Base-by-base conservation (phyloP, 2,329 filamentous ascomycete genomes). In the Fusarium lyarnte region DNA sequence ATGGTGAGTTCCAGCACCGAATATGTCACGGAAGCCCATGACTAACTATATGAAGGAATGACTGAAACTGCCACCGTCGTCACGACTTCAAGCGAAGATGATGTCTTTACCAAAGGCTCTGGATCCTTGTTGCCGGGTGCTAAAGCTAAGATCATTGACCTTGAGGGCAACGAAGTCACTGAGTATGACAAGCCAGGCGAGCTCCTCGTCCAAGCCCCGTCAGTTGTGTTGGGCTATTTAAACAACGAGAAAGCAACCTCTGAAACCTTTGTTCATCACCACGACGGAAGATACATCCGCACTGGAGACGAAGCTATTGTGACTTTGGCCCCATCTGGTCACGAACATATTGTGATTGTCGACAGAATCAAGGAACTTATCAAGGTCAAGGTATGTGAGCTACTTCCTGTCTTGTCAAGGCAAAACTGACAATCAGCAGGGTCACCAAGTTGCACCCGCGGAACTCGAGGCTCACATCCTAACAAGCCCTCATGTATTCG, bases 251-350 rank as follows among this genome's bases (percentile, higher is more conserved):
- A 93, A 76, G 94, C 95, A 7, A 97, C 91, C 11, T 86, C 88
- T 52, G 94, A 97, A 78, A 96, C 94, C 0, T 98, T 94, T 77
- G 77, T 90, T 0, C 83, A 82, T 66, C 85, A 90, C 54, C 84
- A 91, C 4, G 90, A 94, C 70, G 90, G 90, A 6, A 82, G 90
- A 70, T 96, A 94, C 89, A 89, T 97, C 85, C 89, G 88, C 25
- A 97, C 95, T 0, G 95, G 95, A 13, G 95, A 98, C 75, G 93
- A 97, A 78, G 94, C 92, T 0, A 84, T 95, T 4, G 84, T 97
- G 11, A 86, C 87, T 3, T 86, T 88, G 74, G 85, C 89, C 6
- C 87, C 89, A 0, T 83, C 85, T 1, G 94, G 93, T 2, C 84
- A 91, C 67, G 93, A 97, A 80, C 95, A 98, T 78, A 79, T 97